Evolutionary conservation across 371 early-diverging fungal species (phyloP).

Genomic region (Mucor irregularis): DNA sequence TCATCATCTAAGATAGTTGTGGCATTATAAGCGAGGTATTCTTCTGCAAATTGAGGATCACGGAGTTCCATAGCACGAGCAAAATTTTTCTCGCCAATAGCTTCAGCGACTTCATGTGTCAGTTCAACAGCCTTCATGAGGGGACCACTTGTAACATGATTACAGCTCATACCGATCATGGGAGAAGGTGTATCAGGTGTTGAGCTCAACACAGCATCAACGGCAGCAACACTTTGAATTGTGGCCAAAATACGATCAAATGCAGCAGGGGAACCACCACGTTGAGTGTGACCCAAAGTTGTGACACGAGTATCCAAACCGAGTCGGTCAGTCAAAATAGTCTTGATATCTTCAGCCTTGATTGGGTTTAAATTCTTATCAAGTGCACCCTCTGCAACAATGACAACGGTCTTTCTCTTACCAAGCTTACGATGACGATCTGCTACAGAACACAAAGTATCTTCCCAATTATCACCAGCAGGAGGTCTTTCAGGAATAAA

Average conservation of each 20-base stretch:
- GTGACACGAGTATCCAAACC: constrained; percentile 94
- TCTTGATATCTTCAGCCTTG: constrained; percentile 81
- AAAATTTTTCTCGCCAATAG: constrained; percentile 85
- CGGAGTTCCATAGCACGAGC: constrained; percentile 89
- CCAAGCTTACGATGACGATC: constrained; percentile 81
- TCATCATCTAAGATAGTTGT: constrained; percentile 46
- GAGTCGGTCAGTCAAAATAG: constrained; percentile 75
- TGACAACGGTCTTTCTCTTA: constrained; percentile 91
- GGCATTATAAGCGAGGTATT: constrained; percentile 63
- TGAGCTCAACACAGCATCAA: constrained; percentile 89
- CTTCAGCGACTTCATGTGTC: constrained; percentile 89
- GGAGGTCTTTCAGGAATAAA: constrained; percentile 98
- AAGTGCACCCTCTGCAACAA: constrained; percentile 98
- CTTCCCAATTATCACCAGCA: constrained; percentile 81
- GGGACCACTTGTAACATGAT: constrained; percentile 79
- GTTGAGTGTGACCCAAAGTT: constrained; percentile 97
- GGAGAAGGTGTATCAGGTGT: constrained; percentile 85
- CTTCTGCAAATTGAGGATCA: constrained; percentile 83
- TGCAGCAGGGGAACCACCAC: constrained; percentile 96
- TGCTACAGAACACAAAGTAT: constrained; percentile 75
- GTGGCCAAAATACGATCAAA: constrained; percentile 96
- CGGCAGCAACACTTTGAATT: constrained; percentile 94
- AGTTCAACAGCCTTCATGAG: constrained; percentile 92
- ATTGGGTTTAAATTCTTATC: constrained; percentile 91
- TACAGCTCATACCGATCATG: constrained; percentile 90